A percentile compares a stretch with the other conserved stretches of the same genome.
Evolutionary conservation across 2,329 filamentous ascomycete genomes (phyloP).

Genomic region (Hymenoscyphus linearis): DNA sequence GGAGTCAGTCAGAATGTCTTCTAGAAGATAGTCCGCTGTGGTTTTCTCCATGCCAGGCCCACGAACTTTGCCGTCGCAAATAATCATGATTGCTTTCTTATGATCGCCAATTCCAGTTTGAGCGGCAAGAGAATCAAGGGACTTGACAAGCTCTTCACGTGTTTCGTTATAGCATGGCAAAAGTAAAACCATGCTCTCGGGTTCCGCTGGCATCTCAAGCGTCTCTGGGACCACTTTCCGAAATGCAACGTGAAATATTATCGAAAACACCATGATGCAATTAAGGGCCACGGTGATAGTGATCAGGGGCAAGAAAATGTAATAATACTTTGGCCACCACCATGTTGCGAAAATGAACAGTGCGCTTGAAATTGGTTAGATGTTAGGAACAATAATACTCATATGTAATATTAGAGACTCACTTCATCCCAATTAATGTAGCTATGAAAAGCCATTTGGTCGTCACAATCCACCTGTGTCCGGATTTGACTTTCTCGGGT

Average conservation of each 20-base stretch:
- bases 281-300: constrained; percentile 36
- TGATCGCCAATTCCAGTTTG: constrained; percentile 40
- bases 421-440: neutral
- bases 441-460: neutral
- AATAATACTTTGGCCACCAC: constrained; percentile 30
- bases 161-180: constrained; percentile 48
- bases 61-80: constrained; percentile 44
- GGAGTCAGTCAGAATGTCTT: constrained; percentile 40
- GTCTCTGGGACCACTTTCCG: constrained; percentile 18
- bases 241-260: constrained; percentile 33
- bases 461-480: neutral
- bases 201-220: constrained; percentile 30
- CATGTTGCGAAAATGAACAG: constrained; percentile 14
- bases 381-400: neutral
- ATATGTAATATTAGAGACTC: neutral
- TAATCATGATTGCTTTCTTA: constrained; percentile 40
- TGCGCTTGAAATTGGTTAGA: neutral
- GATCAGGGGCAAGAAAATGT: constrained; percentile 41
- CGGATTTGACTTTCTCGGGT: neutral
- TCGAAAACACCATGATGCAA: constrained; percentile 41
- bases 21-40: constrained; percentile 41
- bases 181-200: constrained; percentile 41
- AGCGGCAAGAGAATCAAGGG: constrained; percentile 41
- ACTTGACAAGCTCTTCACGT: constrained; percentile 38
- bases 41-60: constrained; percentile 44